These are phyloP conservation scores for Aureobasidium sp. DNA, from an alignment of 2,329 filamentous ascomycete species.

Conservation along the genomic window DNA sequence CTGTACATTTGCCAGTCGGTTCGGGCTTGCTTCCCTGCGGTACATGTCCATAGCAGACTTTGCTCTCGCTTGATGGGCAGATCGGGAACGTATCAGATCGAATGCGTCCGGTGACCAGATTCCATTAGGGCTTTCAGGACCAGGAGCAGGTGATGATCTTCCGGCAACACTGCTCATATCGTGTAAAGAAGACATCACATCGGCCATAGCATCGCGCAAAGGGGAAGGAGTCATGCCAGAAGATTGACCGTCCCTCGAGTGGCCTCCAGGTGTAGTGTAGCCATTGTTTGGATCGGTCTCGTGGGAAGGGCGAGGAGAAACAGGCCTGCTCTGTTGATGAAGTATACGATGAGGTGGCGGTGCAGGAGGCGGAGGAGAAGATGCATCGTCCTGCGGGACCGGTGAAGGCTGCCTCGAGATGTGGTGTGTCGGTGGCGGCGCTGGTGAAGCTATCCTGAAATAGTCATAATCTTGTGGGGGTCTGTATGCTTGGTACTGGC, in stretches of 20 bases:
- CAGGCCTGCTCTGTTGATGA: conserved; percentile 41
- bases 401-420: conserved; percentile 18
- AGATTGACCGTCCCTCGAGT: conserved; percentile 61
- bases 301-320: conserved; percentile 33
- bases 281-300: conserved; percentile 22
- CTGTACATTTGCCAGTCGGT: conserved; percentile 22
- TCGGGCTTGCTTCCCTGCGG: conserved; percentile 19
- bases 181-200: conserved; percentile 90
- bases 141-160: conserved; percentile 36
- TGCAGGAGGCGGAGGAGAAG: conserved; percentile 72
- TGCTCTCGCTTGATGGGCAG: conserved; percentile 43
- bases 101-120: conserved; percentile 92
- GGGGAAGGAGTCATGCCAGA: conserved; percentile 77
- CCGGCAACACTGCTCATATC: conserved; percentile 62
- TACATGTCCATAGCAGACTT: conserved; percentile 68
- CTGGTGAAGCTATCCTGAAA: conserved; percentile 33
- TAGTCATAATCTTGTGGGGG: conserved; percentile 23
- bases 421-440: conserved; percentile 30
- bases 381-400: conserved; percentile 31
- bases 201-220: conserved; percentile 90
- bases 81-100: conserved; percentile 44
- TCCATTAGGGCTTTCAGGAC: conserved; percentile 48
- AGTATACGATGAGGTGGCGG: conserved; percentile 67
- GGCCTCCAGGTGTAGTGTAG: conserved; percentile 44
- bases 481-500: conserved; percentile 1